A percentile compares a stretch with the other conserved stretches of the same genome.
phyloP scores from a whole-genome alignment of 352 stramenopile species.

The Phytophthora pluvialis region DNA sequence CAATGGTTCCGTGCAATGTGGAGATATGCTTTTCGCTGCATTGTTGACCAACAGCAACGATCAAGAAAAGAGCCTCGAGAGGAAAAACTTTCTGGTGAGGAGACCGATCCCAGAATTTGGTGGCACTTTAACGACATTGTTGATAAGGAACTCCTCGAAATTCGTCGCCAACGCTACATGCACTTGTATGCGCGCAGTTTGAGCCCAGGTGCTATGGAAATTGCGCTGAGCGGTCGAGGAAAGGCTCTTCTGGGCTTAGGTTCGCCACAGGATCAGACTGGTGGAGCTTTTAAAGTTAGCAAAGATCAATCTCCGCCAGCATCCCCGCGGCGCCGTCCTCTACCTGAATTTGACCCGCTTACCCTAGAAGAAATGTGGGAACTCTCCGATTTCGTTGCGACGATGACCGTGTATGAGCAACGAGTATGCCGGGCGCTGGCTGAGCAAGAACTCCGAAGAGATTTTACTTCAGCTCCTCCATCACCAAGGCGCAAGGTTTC shows the following conservation, averaged over 20 bases:
- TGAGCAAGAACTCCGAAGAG: conserved; percentile 45
- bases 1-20: conserved; percentile 74
- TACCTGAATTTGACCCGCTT: conserved; percentile 44
- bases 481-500: conserved; percentile 37
- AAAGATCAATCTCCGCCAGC: conserved; percentile 12
- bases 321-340: conserved; percentile 20
- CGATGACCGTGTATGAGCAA: conserved; percentile 56
- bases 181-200: conserved; percentile 69
- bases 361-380: conserved; percentile 61
- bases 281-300: neutral
- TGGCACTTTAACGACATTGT: conserved; percentile 26
- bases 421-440: conserved; percentile 52
- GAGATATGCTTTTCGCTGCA: conserved; percentile 61
- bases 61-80: conserved; percentile 11
- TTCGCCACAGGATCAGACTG: conserved; percentile 10
- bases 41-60: conserved; percentile 43
- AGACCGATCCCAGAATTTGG: conserved; percentile 19
- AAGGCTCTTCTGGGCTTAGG: conserved; percentile 26
- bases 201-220: conserved; percentile 43
- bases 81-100: neutral
- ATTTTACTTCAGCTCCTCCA: conserved; percentile 34
- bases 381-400: conserved; percentile 67
- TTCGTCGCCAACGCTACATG: conserved; percentile 52
- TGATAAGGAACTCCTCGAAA: conserved; percentile 30
- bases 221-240: conserved; percentile 49